Evolutionary conservation across 352 stramenopile species (phyloP).

Genomic region (Aphanomyces cochlioides): DNA sequence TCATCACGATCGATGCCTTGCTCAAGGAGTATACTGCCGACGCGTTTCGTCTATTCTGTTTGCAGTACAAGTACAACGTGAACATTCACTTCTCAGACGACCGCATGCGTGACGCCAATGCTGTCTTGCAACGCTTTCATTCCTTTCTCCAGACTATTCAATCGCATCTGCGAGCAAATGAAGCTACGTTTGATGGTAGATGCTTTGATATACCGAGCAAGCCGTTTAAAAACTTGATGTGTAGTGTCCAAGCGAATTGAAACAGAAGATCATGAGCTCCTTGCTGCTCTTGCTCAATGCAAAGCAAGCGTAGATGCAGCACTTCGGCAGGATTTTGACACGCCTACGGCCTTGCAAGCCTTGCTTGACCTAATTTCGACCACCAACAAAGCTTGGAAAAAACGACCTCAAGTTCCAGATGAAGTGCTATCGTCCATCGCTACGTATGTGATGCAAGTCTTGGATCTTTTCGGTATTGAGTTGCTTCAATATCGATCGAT

Average conservation of each 20-base stretch:
- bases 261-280: constrained; percentile 50
- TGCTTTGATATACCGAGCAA: constrained; percentile 1
- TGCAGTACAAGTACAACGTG: constrained; percentile 83
- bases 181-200: not conserved
- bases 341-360: constrained; percentile 57
- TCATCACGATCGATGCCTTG: constrained; percentile 94
- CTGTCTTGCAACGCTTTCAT: constrained; percentile 47
- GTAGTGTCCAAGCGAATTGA: constrained; percentile 48
- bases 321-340: constrained; percentile 88
- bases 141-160: constrained; percentile 62
- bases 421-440: constrained; percentile 57
- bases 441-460: constrained; percentile 62
- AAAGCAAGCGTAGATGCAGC: constrained; percentile 54
- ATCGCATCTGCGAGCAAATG: constrained; percentile 35
- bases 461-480: constrained; percentile 67
- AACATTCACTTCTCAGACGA: constrained; percentile 78
- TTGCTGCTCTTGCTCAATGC: constrained; percentile 48
- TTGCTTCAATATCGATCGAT: constrained; percentile 52
- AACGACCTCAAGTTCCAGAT: constrained; percentile 39
- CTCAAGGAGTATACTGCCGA: constrained; percentile 45
- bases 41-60: constrained; percentile 86
- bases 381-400: constrained; percentile 56
- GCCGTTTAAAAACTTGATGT: no score
- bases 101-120: constrained; percentile 62
- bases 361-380: constrained; percentile 68